Evolutionary conservation across 176 grass and related monocot species (phyloP), one percentile per base, ranked within the genome.

Genomic region (Avena eriantha): DNA sequence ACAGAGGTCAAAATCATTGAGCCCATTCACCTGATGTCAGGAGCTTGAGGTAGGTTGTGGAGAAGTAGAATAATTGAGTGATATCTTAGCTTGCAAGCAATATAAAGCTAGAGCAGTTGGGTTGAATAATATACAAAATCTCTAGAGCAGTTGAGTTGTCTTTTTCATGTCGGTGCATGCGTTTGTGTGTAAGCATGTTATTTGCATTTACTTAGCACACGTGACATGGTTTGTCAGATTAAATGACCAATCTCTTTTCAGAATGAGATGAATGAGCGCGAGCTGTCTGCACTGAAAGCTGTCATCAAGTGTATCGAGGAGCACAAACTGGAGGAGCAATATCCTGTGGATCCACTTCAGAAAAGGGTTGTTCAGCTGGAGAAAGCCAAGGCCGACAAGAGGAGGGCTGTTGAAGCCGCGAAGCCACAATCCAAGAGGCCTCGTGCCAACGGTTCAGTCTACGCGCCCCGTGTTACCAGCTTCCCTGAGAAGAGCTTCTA

Each of bases 331-430:
- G 91, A 94, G 88, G 84, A 91, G 39, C 92, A 95, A 80, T 98
- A 92, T 70, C 86, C 93, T 6, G 65, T 86, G 15, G 96, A 98
- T 71, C 90, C 92, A 81, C 93, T 95, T 71, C 90, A 91, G 29
- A 94, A 94, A 84, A 85, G 88, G 69, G 94, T 84, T 82, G 60
- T 65, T 90, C 94, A 96, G 88, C 87, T 98, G 59, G 97, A 98
- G 90, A 96, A 98, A 88, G 94, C 89, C 11, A 98, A 98, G 92
- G 97, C 92, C 31, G 97, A 98, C 88, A 98, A 98, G 85, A 89
- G 94, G 57, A 89, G 97, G 59, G 88, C 94, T 29, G 90, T 85
- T 71, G 92, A 98, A 88, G 93, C 92, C 19, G 83, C 94, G 0
- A 98, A 98, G 64, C 97, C 94, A 23, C 96, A 96, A 77, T 93